Evolutionary conservation across 2,329 filamentous ascomycete species (phyloP).

Genomic region (Ceratocystiopsis sp.): DNA sequence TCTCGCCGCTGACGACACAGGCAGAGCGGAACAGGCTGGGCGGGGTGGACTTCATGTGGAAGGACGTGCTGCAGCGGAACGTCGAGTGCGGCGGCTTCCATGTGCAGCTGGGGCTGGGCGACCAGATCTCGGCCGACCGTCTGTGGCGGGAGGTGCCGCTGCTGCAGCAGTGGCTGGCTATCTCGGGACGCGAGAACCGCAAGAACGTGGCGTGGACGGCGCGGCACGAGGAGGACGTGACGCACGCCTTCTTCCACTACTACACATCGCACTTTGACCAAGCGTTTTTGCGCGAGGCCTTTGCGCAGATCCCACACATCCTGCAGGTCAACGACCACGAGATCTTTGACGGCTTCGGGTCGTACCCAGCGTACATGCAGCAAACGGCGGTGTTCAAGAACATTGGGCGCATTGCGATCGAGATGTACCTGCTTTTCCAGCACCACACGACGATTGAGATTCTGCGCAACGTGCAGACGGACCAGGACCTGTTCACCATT

Average conservation of each 20-base stretch:
- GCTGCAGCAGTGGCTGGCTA: constrained; percentile 86
- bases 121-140: constrained; percentile 89
- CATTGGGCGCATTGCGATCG: constrained; percentile 83
- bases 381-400: constrained; percentile 96
- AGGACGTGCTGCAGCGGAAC: constrained; percentile 94
- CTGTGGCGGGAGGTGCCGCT: constrained; percentile 92
- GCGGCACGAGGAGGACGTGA: constrained; percentile 85
- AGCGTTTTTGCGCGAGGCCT: constrained; percentile 82
- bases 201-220: constrained; percentile 87
- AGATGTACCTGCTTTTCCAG: constrained; percentile 97
- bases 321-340: constrained; percentile 93
- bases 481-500: constrained; percentile 86
- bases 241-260: constrained; percentile 96
- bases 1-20: constrained; percentile 70
- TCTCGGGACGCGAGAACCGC: constrained; percentile 81
- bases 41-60: constrained; percentile 94
- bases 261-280: constrained; percentile 98
- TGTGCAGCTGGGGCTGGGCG: constrained; percentile 76
- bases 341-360: constrained; percentile 95
- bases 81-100: constrained; percentile 93
- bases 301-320: constrained; percentile 91
- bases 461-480: constrained; percentile 71
- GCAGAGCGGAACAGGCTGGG: constrained; percentile 75
- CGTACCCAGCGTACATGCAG: constrained; percentile 97
- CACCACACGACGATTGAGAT: constrained; percentile 94